Evolutionary conservation across 2,329 filamentous ascomycete genomes (phyloP).

Genomic region (Colletotrichum scovillei): DNA sequence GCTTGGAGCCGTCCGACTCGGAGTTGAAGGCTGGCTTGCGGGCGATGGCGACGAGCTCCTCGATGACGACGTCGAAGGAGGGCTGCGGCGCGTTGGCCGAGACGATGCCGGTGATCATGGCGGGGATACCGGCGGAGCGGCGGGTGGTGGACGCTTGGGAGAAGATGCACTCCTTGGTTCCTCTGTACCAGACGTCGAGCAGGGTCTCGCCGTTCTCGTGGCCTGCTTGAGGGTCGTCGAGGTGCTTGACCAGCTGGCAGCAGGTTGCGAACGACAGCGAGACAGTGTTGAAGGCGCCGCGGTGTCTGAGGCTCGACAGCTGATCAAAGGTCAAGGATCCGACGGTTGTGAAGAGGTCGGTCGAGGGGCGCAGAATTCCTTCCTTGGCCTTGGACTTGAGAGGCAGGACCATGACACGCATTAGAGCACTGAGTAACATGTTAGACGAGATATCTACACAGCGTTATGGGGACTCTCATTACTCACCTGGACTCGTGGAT

Average conservation of each 20-base stretch:
- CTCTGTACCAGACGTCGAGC: constrained; percentile 78
- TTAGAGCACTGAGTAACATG: constrained; percentile 68
- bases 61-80: constrained; percentile 74
- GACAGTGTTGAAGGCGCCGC: constrained; percentile 94
- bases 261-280: constrained; percentile 87
- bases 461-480: background rate
- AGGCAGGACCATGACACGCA: constrained; percentile 71
- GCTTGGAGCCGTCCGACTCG: constrained; percentile 71
- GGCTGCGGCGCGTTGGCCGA: constrained; percentile 70
- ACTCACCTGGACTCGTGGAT: constrained; percentile 90
- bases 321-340: constrained; percentile 85
- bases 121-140: constrained; percentile 91
- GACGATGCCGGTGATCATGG: constrained; percentile 85
- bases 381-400: constrained; percentile 57
- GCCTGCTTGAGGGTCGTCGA: constrained; percentile 41
- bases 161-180: constrained; percentile 76
- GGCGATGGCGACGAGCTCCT: constrained; percentile 70
- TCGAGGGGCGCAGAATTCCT: constrained; percentile 59
- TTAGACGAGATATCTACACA: background rate
- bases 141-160: constrained; percentile 85
- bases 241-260: constrained; percentile 72
- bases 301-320: constrained; percentile 83
- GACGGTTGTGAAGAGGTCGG: constrained; percentile 70
- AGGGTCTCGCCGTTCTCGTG: constrained; percentile 52
- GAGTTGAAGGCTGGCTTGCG: constrained; percentile 62